These are phyloP conservation scores for Cladosporium sp. DNA, from an alignment of 2,329 filamentous ascomycete genomes.

Conservation along the genomic window DNA sequence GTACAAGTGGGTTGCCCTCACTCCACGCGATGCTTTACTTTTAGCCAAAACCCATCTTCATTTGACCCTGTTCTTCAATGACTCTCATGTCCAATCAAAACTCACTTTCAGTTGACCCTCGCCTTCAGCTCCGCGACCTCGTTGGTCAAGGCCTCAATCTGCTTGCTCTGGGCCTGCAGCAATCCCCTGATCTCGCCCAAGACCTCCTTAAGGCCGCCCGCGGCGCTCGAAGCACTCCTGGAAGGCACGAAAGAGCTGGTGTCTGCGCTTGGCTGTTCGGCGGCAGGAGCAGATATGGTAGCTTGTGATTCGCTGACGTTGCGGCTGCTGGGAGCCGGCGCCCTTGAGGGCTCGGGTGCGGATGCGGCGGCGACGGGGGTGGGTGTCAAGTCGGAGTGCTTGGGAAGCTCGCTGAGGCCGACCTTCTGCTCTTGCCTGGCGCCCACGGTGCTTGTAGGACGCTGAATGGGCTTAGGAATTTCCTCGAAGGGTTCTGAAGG, in stretches of 20 bases:
- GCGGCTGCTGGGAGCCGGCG: background rate
- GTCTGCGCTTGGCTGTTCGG: constrained; percentile 13
- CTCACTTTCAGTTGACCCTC: constrained; percentile 36
- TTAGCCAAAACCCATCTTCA: background rate
- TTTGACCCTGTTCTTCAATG: background rate
- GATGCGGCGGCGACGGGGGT: constrained; percentile 30
- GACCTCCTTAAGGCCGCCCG: constrained; percentile 61
- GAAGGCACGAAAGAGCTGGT: constrained; percentile 33
- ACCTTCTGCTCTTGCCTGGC: constrained; percentile 43
- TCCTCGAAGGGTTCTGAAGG: constrained; percentile 84
- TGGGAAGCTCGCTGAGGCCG: constrained; percentile 34
- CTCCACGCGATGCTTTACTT: background rate
- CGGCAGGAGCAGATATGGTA: background rate
- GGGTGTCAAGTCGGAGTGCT: constrained; percentile 23
- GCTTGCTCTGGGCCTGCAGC: constrained; percentile 73
- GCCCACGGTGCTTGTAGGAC: constrained; percentile 42
- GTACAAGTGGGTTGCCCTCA: constrained; percentile 9
- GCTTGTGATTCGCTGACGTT: background rate
- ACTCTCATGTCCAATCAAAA: background rate
- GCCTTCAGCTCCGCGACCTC: constrained; percentile 83
- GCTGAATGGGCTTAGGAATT: constrained; percentile 71
- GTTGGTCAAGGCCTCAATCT: constrained; percentile 74
- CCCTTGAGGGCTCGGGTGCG: constrained; percentile 27
- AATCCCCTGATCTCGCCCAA: constrained; percentile 76
- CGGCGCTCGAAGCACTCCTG: constrained; percentile 45